Base-by-base conservation (phyloP, 169 alveolate species). In the Plasmodium gallinaceum region DNA sequence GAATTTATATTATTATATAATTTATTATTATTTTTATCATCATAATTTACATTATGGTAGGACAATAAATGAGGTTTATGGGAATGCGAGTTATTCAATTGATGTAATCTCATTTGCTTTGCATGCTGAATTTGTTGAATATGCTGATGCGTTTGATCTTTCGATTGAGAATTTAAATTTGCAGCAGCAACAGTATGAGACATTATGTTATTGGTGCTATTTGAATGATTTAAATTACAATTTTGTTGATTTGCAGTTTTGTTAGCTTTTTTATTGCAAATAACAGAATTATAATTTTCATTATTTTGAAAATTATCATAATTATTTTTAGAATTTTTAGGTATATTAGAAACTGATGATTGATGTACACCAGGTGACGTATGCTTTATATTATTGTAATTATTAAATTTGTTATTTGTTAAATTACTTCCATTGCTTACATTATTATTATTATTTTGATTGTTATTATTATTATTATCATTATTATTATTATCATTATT, bases 211-310 rank as follows among this genome's bases (percentile, higher is more conserved):
- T n/a, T 78, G 0, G 64, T 78, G 16, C 73, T 66, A 64, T 73
- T 73, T 18, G 37, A 32, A 48, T 74, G 88, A 45, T 65, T 78
- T 58, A 78, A 64, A 78, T 78, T 78, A 45, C 80, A 78, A 57
- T 43, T 78, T 2, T 58, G 43, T 69, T 78, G 89, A 12, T 78
- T 78, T 48, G 46, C 45, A 57, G 22, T 64, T 58, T 78, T 78
- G 64, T 52, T 78, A 12, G 12, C 32, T 16, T 78, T 78, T 58
- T 78, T 78, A n/a, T 78, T 78, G 7, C 71, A 18, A 18, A 54
- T 24, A 12, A 45, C 57, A 7, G 75, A 12, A 51, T 78, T 65
- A 43, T 43, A 45, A 48, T 62, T 78, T 14, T 78, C 89, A 26
- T 65, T 78, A 52, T 65, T 78, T 62, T 78, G 78, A 78, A 78